Base-by-base conservation (phyloP, 176 grass and related monocot genomes). In the Musa schizocarpa region DNA sequence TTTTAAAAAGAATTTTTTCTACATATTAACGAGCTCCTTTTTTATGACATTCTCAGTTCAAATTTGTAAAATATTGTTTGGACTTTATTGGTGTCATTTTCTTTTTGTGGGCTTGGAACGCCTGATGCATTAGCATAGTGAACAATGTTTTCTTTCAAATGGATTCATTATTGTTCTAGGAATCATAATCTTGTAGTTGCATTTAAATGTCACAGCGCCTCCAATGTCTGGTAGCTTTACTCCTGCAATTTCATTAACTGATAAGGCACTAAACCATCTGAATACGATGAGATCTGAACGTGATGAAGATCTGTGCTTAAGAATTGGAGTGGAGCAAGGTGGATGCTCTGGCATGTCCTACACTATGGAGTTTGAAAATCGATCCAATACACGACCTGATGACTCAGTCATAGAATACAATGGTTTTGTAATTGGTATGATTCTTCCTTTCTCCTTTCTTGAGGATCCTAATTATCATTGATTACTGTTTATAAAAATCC, bases 311-410 rank as follows among this genome's bases (percentile, higher is more conserved):
- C 74, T 99, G 51, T 99, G 88, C 65, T 69, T 99, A 65, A 93
- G 95, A 87, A 99, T 99, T 81, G 95, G 95, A 29, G 95, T 99
- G 74, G 94, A 82, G 76, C 95, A 99, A 69, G 95, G 95, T 62
- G 95, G 95, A 67, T 99, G 95, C 74, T 99, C 95, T 34, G 95
- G 95, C 70, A 99, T 99, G 95, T 99, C 95, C 66, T 99, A 99
- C 73, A 99, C 90, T n/a, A 94, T 94, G 95, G 90, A 94, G 74
- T 82, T 99, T 80, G 95, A 99, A 74, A 87, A 76, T 65, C 78
- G 54, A 67, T 77, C 78, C 0, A 89, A 93, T 73, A 73, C 88
- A 7, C 85, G 55, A 21, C 80, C 90, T 54, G 83, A 77, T n/a
- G 95, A 99, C 72, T 88, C 95, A 0, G 69, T 92, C 53, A 91